These are phyloP conservation scores for Phytophthora citricola DNA, from an alignment of 352 stramenopile genomes.

Conservation along the genomic window DNA sequence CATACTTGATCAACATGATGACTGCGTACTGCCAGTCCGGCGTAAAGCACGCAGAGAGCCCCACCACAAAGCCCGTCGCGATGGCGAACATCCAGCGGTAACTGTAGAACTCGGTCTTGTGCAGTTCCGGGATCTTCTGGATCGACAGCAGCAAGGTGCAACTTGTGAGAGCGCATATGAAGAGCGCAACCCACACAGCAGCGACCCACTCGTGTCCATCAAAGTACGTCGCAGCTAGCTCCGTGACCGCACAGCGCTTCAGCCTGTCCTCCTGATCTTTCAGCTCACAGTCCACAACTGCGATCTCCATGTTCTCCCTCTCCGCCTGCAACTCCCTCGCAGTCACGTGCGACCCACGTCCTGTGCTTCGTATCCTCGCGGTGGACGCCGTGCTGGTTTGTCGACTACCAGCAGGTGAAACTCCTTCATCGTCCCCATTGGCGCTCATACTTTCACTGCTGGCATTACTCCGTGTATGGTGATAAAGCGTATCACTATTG, in stretches of 20 bases:
- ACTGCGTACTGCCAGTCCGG: slow-evolving; percentile 52
- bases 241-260: slow-evolving; percentile 30
- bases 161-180: slow-evolving; percentile 29
- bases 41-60: slow-evolving; percentile 48
- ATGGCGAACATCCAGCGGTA: slow-evolving; percentile 48
- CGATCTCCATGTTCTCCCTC: slow-evolving; percentile 34
- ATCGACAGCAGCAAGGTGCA: slow-evolving; percentile 33
- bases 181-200: slow-evolving; percentile 33
- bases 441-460: slow-evolving; percentile 7
- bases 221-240: slow-evolving; percentile 21
- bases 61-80: slow-evolving; percentile 39
- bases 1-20: slow-evolving; percentile 48
- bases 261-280: slow-evolving; percentile 34
- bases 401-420: neutral
- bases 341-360: slow-evolving; percentile 16
- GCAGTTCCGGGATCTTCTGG: slow-evolving; percentile 37
- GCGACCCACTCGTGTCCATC: slow-evolving; percentile 49
- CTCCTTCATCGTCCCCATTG: neutral
- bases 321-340: slow-evolving; percentile 27
- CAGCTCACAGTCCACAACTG: slow-evolving; percentile 34
- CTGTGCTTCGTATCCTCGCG: slow-evolving; percentile 25
- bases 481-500: slow-evolving; percentile 39
- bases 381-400: slow-evolving; percentile 15
- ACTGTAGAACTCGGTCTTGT: slow-evolving; percentile 52
- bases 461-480: slow-evolving; percentile 38